Conservation (phyloP, 306 rosid genomes). For the Prosopis cineraria region DNA sequence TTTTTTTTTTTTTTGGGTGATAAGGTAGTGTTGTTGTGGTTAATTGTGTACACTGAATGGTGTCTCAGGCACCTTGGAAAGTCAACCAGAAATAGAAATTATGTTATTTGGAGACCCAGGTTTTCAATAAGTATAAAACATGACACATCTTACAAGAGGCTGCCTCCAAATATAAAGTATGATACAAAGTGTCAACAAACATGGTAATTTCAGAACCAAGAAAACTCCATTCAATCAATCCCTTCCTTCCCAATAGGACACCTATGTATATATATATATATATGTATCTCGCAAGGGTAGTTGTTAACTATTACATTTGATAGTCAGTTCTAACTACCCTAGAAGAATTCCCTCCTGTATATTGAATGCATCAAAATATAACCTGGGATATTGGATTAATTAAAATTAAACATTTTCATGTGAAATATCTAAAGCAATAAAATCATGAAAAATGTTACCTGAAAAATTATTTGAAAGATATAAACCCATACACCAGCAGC, state of each 20-base stretch:
- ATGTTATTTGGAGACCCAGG: slow-evolving; percentile 7
- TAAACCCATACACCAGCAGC: slow-evolving; percentile 62
- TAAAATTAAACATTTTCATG: slow-evolving; percentile 1
- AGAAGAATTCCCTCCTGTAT: not conserved
- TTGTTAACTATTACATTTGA: not conserved
- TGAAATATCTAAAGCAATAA: not conserved
- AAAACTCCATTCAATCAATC: not conserved
- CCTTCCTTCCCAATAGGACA: not conserved
- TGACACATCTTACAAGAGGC: slow-evolving; percentile 7
- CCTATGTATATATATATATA: not conserved
- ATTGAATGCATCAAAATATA: not conserved
- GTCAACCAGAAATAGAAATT: slow-evolving; percentile 1
- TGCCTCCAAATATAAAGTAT: not conserved
- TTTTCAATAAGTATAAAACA: not conserved
- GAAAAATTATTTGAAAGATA: slow-evolving; percentile 72
- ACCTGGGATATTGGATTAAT: slow-evolving; percentile 3
- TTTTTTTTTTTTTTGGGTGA: not conserved
- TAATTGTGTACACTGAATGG: not conserved
- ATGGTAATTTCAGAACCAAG: not conserved
- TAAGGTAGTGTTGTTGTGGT: slow-evolving; percentile 11
- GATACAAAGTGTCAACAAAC: not conserved
- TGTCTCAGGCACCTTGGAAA: slow-evolving; percentile 2
- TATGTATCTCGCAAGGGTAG: not conserved
- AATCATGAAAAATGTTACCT: slow-evolving; percentile 53
- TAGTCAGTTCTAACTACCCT: not conserved